Conservation (phyloP, 2,329 filamentous ascomycete genomes). For the Penicillium fuscoglaucum region DNA sequence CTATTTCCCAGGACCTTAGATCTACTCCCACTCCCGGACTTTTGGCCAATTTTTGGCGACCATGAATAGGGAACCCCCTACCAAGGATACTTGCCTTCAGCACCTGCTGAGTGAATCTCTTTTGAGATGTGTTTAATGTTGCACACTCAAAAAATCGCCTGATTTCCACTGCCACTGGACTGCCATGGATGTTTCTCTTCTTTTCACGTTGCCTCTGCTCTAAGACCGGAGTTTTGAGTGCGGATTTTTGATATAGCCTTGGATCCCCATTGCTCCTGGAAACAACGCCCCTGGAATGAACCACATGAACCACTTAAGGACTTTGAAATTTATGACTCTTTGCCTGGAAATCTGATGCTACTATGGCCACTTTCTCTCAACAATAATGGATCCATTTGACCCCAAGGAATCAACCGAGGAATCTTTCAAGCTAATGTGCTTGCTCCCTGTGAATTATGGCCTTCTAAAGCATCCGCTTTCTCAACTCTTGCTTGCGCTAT, state of each 20-base stretch:
- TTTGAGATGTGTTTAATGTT: constrained; percentile 44
- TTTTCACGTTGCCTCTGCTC: constrained; percentile 22
- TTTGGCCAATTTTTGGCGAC: constrained; percentile 22
- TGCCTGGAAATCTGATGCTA: constrained; percentile 16
- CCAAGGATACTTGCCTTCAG: constrained; percentile 29
- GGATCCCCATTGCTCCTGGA: constrained; percentile 12
- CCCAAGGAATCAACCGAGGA: constrained; percentile 13
- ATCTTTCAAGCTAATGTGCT: constrained; percentile 20
- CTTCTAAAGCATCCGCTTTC: constrained; percentile 16
- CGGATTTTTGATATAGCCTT: constrained; percentile 18
- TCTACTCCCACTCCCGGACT: constrained; percentile 17
- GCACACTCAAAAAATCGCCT: constrained; percentile 31
- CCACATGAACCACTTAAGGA: constrained; percentile 12
- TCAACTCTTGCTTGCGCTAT: constrained; percentile 15
- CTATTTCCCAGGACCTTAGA: constrained; percentile 20
- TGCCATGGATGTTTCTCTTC: constrained; percentile 18
- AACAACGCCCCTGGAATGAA: constrained; percentile 11
- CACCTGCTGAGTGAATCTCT: constrained; percentile 39
- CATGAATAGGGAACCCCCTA: constrained; percentile 29
- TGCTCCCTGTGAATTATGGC: constrained; percentile 17
- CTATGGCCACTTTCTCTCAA: constrained; percentile 10
- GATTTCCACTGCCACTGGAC: constrained; percentile 22
- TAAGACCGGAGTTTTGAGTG: constrained; percentile 34
- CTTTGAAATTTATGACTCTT: constrained; percentile 14
- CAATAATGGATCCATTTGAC: constrained; percentile 14